A percentile compares a stretch with the other conserved stretches of the same genome.
Conservation (phyloP, 148 eudicot species). For the Silene latifolia region DNA sequence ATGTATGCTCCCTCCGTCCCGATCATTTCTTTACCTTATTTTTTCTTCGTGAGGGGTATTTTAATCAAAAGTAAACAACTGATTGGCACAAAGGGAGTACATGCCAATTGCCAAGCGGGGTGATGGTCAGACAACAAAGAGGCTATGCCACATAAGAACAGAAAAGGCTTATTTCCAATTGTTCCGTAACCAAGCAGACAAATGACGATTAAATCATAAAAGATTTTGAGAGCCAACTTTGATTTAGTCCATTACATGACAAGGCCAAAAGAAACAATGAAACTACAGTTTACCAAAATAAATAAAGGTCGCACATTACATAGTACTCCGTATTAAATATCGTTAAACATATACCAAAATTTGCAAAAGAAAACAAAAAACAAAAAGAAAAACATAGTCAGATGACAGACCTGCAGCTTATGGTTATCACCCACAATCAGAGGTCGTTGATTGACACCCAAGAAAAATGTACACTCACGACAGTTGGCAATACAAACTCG, state of each 20-base stretch:
- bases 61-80: too few relatives aligned
- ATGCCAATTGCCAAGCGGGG: not conserved
- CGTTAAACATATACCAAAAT: not conserved
- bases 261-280: not conserved
- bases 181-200: not conserved
- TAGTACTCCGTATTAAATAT: not conserved
- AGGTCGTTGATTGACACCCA: constrained; percentile 93
- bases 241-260: too few relatives aligned
- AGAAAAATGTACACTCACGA: constrained; percentile 88
- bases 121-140: not conserved
- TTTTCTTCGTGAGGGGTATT: too few relatives aligned
- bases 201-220: not conserved
- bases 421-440: constrained; percentile 97
- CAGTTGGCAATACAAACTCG: constrained; percentile 93
- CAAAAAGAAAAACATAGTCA: constrained; percentile 7
- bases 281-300: not conserved
- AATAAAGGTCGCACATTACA: not conserved
- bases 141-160: not conserved
- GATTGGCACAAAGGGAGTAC: too few relatives aligned
- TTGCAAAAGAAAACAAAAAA: not conserved
- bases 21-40: too few relatives aligned
- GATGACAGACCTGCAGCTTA: constrained; percentile 76
- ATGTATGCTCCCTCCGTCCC: too few relatives aligned
- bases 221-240: not conserved
- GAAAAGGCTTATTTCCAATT: not conserved